Evolutionary conservation across 257 asterid species (phyloP), one percentile per base, ranked within the genome.

Genomic region (Primulina huaijiensis): DNA sequence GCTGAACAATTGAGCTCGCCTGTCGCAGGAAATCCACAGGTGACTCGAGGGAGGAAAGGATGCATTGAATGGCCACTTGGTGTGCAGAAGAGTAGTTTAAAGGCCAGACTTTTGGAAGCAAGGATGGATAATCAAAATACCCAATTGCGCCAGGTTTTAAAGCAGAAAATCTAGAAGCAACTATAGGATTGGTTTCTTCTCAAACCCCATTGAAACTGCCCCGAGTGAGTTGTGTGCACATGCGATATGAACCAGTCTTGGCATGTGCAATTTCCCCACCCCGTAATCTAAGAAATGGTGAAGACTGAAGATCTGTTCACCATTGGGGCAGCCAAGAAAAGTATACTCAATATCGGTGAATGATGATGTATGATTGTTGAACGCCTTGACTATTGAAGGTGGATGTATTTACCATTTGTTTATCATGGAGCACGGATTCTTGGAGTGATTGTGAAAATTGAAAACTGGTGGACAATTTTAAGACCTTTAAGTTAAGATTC

Each of bases 1-100:
- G 74, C 71, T 20, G 85, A 81, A 40, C 73, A 78, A 29, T 78
- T 82, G 85, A 77, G 85, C 78, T 86, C 87, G 12, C 79, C 82
- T 0, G 86, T 80, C 27, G 35, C 82, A 0, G 77, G 81, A 30
- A 78, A 83, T 67, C 88, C 84, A 52, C 87, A 81, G 12, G 65
- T 76, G 31, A 76, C 40, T n/a, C 77, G 79, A 60, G 81, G 85
- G 60, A 84, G 75, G 81, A 85, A 85, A 72, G 95, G 89, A 62
- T 82, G 89, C 80, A 86, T 86, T 5, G 92, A 88, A 27, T 86
- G 92, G 90, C 86, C 92, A 14, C 80, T 84, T 5, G 70, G 72
- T 17, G 78, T 73, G 11, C 90, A 84, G 57, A 85, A 83, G 77
- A 65, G 82, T 60, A 88, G 89, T 67, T 77, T 86, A 77, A 88